Conservation (phyloP, 208 protist species). For the Leishmania tarentolae region DNA sequence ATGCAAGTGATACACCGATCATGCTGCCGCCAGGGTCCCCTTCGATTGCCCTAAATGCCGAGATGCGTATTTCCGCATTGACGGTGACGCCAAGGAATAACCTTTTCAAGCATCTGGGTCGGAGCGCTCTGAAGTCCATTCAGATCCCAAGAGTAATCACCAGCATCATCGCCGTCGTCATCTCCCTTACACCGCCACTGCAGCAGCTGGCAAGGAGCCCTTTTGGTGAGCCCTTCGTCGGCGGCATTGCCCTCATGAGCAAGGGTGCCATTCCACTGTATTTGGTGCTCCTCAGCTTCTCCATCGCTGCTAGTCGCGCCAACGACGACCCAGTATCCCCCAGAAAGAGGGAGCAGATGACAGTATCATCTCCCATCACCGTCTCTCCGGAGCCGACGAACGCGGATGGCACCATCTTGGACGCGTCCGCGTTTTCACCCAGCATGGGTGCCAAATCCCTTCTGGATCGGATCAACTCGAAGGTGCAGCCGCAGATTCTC, state of each 20-base stretch:
- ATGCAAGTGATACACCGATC: constrained; percentile 31
- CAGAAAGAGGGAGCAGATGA: not conserved
- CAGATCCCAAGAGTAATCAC: constrained; percentile 48
- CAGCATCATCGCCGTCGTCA: constrained; percentile 55
- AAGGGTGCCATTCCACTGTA: constrained; percentile 63
- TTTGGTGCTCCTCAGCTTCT: constrained; percentile 62
- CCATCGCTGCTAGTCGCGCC: constrained; percentile 33
- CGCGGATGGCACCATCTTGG: constrained; percentile 10
- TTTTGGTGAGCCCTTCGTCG: constrained; percentile 44
- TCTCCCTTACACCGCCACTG: constrained; percentile 68
- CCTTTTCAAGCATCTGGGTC: constrained; percentile 11
- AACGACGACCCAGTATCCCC: constrained; percentile 9
- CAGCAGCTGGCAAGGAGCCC: constrained; percentile 57
- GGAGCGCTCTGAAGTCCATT: constrained; percentile 30
- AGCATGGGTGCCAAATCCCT: constrained; percentile 6
- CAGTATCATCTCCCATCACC: not conserved
- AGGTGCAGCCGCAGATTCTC: constrained; percentile 25
- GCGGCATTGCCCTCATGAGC: constrained; percentile 58
- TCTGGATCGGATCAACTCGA: constrained; percentile 12
- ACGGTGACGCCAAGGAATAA: not conserved
- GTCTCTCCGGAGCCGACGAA: not conserved
- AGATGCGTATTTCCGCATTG: constrained; percentile 11
- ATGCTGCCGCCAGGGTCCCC: constrained; percentile 9
- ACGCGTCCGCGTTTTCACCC: constrained; percentile 4
- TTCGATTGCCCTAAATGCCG: constrained; percentile 14